Conservation (phyloP, 352 stramenopile species). For the Phytophthora hibernalis region DNA sequence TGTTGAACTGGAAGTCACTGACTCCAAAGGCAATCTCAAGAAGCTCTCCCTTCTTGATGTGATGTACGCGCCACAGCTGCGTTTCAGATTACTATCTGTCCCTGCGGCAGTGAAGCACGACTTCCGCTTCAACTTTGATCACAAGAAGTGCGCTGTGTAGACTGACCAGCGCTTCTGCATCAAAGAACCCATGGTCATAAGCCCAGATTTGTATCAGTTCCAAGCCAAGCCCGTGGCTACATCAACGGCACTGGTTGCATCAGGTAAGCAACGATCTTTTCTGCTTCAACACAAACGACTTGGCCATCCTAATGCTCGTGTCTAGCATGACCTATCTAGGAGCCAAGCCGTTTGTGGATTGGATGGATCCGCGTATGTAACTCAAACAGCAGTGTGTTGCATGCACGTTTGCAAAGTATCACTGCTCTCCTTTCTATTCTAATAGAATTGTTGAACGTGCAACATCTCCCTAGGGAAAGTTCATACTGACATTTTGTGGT, state of each 20-base stretch:
- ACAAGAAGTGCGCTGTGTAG: background rate
- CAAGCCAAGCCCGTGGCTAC: background rate
- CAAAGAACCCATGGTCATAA: conserved; percentile 5
- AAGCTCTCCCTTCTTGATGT: background rate
- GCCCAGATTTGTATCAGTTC: conserved; percentile 13
- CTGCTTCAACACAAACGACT: conserved; percentile 8
- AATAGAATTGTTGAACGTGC: conserved; percentile 13
- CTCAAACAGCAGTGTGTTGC: background rate
- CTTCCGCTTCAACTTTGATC: conserved; percentile 10
- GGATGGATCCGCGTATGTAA: too few species aligned
- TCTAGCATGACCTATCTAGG: background rate
- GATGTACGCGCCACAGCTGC: conserved; percentile 6
- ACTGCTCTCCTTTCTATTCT: conserved; percentile 8
- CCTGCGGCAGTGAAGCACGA: conserved; percentile 1
- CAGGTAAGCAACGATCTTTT: too few species aligned
- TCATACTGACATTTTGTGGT: conserved; percentile 17
- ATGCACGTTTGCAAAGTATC: conserved; percentile 10
- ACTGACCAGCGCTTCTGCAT: conserved; percentile 15
- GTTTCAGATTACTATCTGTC: conserved; percentile 7
- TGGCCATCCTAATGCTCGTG: conserved; percentile 12
- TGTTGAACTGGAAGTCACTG: conserved; percentile 4
- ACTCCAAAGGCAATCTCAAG: conserved; percentile 18
- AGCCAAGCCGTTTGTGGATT: background rate
- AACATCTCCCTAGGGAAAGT: conserved; percentile 5
- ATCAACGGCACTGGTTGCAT: background rate